A percentile compares a stretch with the other conserved stretches of the same genome.
These are phyloP conservation scores for Leccinum barrowsii DNA, from an alignment of 768 basidiomycete genomes.

Conservation along the genomic window DNA sequence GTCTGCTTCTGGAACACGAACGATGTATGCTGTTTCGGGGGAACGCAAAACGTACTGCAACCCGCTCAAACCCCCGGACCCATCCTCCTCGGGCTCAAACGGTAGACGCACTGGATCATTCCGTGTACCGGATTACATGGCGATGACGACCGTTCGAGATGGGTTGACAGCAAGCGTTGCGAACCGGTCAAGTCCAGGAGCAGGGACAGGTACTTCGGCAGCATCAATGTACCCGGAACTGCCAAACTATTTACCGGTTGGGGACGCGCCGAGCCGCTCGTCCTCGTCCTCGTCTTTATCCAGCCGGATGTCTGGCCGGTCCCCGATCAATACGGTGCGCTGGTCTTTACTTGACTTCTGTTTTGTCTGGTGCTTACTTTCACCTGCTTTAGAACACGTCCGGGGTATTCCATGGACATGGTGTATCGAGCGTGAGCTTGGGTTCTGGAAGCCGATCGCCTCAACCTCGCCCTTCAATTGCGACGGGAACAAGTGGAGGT, in stretches of 20 bases:
- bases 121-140: constrained; percentile 32
- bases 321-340: constrained; percentile 29
- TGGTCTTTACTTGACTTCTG: neutral
- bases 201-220: constrained; percentile 5
- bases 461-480: constrained; percentile 15
- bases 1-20: constrained; percentile 10
- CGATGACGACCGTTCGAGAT: constrained; percentile 31
- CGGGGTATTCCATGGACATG: constrained; percentile 21
- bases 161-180: constrained; percentile 23
- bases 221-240: constrained; percentile 22
- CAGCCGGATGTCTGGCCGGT: constrained; percentile 31
- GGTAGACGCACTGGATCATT: constrained; percentile 17
- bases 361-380: constrained; percentile 5
- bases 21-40: constrained; percentile 32
- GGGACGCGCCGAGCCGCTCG: constrained; percentile 29
- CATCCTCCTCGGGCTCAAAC: constrained; percentile 5
- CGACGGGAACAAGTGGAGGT: constrained; percentile 5
- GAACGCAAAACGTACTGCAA: constrained; percentile 29
- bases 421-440: constrained; percentile 5
- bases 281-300: constrained; percentile 32
- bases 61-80: constrained; percentile 9
- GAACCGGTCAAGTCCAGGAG: constrained; percentile 17
- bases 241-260: constrained; percentile 18
- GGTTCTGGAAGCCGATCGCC: constrained; percentile 17
- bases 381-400: constrained; percentile 19